phyloP scores from a whole-genome alignment of 805 yeast genomes.

The Metschnikowia cubensis region DNA sequence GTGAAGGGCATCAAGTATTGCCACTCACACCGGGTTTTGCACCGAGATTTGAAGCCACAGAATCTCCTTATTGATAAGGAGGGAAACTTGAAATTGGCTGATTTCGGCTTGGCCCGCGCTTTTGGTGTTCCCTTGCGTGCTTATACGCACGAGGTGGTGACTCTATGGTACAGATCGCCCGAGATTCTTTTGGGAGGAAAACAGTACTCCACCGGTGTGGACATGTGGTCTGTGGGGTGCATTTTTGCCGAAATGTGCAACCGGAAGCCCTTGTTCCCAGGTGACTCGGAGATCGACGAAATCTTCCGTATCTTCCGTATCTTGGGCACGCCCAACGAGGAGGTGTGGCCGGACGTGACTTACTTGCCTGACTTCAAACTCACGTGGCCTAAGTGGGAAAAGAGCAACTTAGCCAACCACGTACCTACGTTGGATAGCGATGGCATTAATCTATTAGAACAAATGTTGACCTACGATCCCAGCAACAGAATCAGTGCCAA shows the following conservation, averaged over 20 bases:
- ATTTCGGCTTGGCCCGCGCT: slow-evolving; percentile 95
- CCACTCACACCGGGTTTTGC: slow-evolving; percentile 90
- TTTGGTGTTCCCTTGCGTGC: slow-evolving; percentile 97
- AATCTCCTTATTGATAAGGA: slow-evolving; percentile 91
- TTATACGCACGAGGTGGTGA: slow-evolving; percentile 96
- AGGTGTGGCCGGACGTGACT: slow-evolving; percentile 90
- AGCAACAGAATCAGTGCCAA: slow-evolving; percentile 91
- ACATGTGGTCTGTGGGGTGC: slow-evolving; percentile 98
- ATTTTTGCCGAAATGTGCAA: slow-evolving; percentile 97
- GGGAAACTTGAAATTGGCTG: slow-evolving; percentile 66
- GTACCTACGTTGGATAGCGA: slow-evolving; percentile 78
- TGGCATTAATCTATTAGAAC: slow-evolving; percentile 79
- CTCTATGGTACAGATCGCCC: slow-evolving; percentile 96
- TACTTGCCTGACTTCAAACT: slow-evolving; percentile 90
- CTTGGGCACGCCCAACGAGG: slow-evolving; percentile 92
- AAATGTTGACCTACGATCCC: slow-evolving; percentile 85
- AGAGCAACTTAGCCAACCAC: slow-evolving; percentile 62
- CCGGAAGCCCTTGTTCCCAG: slow-evolving; percentile 92
- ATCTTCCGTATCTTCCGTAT: slow-evolving; percentile 88
- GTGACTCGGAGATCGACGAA: slow-evolving; percentile 97
- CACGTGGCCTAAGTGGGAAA: slow-evolving; percentile 87
- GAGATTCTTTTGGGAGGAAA: slow-evolving; percentile 94
- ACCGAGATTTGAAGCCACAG: slow-evolving; percentile 95
- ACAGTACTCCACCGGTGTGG: slow-evolving; percentile 96
- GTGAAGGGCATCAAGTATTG: slow-evolving; percentile 89